phyloP scores from a whole-genome alignment of 352 stramenopile species.

The Thalassiosira hispida region DNA sequence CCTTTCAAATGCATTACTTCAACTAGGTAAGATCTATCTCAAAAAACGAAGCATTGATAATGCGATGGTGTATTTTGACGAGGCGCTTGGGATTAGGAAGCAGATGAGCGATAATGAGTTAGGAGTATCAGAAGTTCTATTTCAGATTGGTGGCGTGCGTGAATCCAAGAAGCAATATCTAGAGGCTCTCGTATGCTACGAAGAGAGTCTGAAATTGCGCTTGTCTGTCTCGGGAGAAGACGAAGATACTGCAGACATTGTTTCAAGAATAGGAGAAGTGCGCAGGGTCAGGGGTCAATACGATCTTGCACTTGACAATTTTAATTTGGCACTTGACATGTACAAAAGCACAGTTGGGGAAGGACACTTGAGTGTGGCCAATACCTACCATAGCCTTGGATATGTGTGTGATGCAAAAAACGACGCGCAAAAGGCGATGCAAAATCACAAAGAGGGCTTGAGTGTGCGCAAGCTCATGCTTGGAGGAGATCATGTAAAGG shows the following conservation, averaged over 20 bases:
- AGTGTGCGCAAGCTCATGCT: conserved; percentile 57
- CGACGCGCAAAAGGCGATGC: conserved; percentile 51
- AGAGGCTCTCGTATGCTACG: conserved; percentile 44
- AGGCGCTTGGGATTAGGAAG: conserved; percentile 54
- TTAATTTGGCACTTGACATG: conserved; percentile 46
- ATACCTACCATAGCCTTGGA: conserved; percentile 52
- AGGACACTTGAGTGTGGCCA: conserved; percentile 58
- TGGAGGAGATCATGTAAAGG: conserved; percentile 53
- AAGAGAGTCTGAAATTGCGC: conserved; percentile 53
- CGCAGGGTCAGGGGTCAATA: conserved; percentile 32
- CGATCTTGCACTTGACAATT: conserved; percentile 45
- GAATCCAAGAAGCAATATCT: conserved; percentile 58
- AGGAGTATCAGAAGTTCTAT: conserved; percentile 52
- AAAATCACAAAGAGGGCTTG: conserved; percentile 64
- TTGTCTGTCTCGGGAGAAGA: conserved; percentile 46
- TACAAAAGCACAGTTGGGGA: conserved; percentile 57
- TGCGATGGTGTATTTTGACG: conserved; percentile 51
- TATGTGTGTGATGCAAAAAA: conserved; percentile 57
- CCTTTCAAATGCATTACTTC: conserved; percentile 52
- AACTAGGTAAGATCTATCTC: conserved; percentile 43
- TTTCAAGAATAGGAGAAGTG: conserved; percentile 55
- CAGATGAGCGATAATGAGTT: conserved; percentile 44
- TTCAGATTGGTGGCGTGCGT: conserved; percentile 53
- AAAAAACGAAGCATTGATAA: conserved; percentile 49
- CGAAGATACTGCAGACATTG: conserved; percentile 54